Evolutionary conservation across 768 basidiomycete species (phyloP), one percentile per base, ranked within the genome.

Genomic region (Leccinum imitatum): DNA sequence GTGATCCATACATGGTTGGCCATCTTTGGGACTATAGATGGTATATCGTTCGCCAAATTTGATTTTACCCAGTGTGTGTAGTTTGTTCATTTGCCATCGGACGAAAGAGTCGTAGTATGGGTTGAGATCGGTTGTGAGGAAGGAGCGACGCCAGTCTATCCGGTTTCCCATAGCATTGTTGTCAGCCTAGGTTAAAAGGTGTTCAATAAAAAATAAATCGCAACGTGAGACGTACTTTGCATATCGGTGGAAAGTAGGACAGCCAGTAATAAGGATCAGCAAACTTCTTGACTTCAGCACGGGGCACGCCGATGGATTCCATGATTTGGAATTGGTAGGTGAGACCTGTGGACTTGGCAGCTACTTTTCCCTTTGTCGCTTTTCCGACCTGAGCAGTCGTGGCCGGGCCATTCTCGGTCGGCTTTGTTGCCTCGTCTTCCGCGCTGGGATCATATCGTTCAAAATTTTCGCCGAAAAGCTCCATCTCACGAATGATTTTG

Each of bases 1-100:
- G 77, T 99, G 97, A 75, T 99, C 97, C 97, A 99, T 98, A 71
- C 97, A 99, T 0, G 97, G 96, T 71, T 98, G 97, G 3, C 95
- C 95, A 66, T 99, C 97, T 75, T 98, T 98, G 3, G 95, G 94
- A 64, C 93, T 95, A 82, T 97, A 99, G 70, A 99, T 93, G 14
- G 97, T 99, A 75, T 98, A 96, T 48, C 97, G 88, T 76, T 97
- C 91, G 53, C 97, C 97, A 70, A 98, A 99, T 76, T 96, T 97
- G 80, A 99, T 93, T 77, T 95, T 95, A 35, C 90, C 90, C 51
- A 94, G 80, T 47, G 78, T 79, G 75, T 93, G 82, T 9, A 98
- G 82, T 72, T 92, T 94, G 80, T 96, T 98, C 75, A 94, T 87
- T 71, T 99, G 97, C 97, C 97, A 99, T 35, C 95, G 87, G 52